A percentile compares a stretch with the other conserved stretches of the same genome.
These are phyloP conservation scores for Globisporangium paddicum DNA, from an alignment of 352 stramenopile species.

Conservation along the genomic window DNA sequence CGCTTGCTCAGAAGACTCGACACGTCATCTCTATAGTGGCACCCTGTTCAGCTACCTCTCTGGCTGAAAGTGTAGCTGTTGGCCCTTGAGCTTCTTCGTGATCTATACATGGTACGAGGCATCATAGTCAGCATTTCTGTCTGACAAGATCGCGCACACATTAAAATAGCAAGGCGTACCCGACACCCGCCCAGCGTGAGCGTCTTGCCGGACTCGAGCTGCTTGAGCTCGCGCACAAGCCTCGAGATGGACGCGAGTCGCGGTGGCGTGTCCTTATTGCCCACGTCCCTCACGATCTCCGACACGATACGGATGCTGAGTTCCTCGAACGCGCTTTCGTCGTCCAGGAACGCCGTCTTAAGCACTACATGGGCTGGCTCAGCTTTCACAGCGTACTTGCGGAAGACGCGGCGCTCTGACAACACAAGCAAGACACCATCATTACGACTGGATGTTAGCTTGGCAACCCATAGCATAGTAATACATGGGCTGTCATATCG, in stretches of 20 bases:
- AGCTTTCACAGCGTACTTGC: slow-evolving; percentile 32
- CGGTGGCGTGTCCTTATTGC: slow-evolving; percentile 53
- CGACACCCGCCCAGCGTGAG: slow-evolving; percentile 63
- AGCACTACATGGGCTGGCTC: slow-evolving; percentile 30
- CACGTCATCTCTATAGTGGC: neutral
- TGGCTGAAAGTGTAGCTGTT: slow-evolving; percentile 29
- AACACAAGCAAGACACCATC: no score
- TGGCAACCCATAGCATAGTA: neutral
- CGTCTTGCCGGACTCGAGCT: slow-evolving; percentile 56
- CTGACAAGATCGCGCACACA: neutral
- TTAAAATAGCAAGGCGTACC: slow-evolving; percentile 29
- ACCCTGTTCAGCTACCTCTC: slow-evolving; percentile 11
- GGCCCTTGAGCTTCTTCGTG: slow-evolving; percentile 33
- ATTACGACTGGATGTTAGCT: neutral
- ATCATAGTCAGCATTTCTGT: neutral
- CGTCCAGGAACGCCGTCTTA: slow-evolving; percentile 32
- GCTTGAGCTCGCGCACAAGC: slow-evolving; percentile 39
- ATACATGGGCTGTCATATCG: neutral
- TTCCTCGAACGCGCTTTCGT: slow-evolving; percentile 59
- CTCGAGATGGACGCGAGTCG: slow-evolving; percentile 45
- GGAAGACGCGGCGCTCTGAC: slow-evolving; percentile 43
- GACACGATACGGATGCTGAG: slow-evolving; percentile 59
- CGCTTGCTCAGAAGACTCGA: neutral
- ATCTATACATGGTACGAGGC: slow-evolving; percentile 4
- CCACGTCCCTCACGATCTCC: slow-evolving; percentile 41